Base-by-base conservation (phyloP, 306 rosid genomes). In the Acacia melanoxylon region DNA sequence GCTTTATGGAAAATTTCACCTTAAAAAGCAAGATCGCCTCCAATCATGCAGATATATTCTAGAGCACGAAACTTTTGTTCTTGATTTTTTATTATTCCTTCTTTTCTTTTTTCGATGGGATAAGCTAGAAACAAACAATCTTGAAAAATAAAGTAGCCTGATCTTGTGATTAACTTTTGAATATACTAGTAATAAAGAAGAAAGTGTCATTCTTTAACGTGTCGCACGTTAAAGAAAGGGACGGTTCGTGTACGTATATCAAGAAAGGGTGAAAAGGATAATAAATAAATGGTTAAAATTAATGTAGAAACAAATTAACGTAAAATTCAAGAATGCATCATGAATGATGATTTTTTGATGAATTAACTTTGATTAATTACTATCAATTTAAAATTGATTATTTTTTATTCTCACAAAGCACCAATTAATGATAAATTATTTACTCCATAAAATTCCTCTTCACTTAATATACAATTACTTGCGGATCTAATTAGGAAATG, bases 221-320 rank as follows among this genome's bases (percentile, higher is more conserved):
- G 70, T 81, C 61, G 13, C 80, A 27, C 70, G 61, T 75, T 54
- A 51, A 22, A 58, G 65, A 58, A n/a, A 58, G 29, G 31, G 31
- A 22, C 1, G 65, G 27, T 22, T 48, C n/a, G 65, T 22, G 65
- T 22, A n/a, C 27, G 8, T 56, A 7, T 20, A 59, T 22, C 15
- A 59, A 59, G 15, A 22, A 59, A 24, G 16, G 16, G 65, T 2
- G 15, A 2, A n/a, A 8, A 22, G 9, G 13, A 58, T n/a, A n/a
- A 25, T 24, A 2, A 25, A 24, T 12, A 0, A 24, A 61, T 61
- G 3, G 35, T 25, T 12, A 22, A 22, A 10, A 58, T 10, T 58
- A 54, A 54, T 20, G 16, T 20, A 20, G 54, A 20, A 22, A 58
- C 5, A 58, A 22, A 58, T 58, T 10, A 22, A 58, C 29, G 29